Conservation (phyloP, 2,329 filamentous ascomycete species). For the Nemania diffusa region DNA sequence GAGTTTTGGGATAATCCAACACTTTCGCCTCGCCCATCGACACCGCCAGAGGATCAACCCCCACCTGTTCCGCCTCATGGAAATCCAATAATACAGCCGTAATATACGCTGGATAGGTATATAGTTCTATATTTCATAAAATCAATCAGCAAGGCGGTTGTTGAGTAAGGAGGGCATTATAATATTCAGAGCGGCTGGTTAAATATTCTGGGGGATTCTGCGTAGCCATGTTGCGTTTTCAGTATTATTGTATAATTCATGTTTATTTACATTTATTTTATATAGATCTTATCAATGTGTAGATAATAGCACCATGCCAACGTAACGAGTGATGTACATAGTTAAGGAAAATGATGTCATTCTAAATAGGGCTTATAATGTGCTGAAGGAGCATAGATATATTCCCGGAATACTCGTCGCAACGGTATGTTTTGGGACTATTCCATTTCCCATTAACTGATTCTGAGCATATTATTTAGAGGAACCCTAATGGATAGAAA, state of each 20-base stretch:
- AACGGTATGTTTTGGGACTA: background rate
- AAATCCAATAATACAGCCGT: no score
- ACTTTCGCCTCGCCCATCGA: background rate
- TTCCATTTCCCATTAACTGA: no score
- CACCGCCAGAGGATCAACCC: no score
- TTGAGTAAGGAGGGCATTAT: background rate
- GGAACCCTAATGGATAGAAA: no score
- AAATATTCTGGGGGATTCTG: background rate
- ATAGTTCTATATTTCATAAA: no score
- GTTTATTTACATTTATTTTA: background rate
- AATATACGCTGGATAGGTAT: no score
- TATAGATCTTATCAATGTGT: no score
- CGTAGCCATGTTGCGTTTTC: no score
- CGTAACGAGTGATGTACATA: background rate
- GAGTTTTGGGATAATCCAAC: conserved; percentile 7
- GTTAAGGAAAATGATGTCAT: background rate
- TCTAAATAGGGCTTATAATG: background rate
- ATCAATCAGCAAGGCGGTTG: no score
- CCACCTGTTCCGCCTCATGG: no score
- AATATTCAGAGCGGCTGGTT: background rate
- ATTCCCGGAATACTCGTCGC: no score
- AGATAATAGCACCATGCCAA: background rate
- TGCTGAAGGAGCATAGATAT: background rate
- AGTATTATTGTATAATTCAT: background rate
- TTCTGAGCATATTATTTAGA: no score